Evolutionary conservation across 2,329 filamentous ascomycete genomes (phyloP), one percentile per base, ranked within the genome.

Genomic region (Cladosporium sp.): DNA sequence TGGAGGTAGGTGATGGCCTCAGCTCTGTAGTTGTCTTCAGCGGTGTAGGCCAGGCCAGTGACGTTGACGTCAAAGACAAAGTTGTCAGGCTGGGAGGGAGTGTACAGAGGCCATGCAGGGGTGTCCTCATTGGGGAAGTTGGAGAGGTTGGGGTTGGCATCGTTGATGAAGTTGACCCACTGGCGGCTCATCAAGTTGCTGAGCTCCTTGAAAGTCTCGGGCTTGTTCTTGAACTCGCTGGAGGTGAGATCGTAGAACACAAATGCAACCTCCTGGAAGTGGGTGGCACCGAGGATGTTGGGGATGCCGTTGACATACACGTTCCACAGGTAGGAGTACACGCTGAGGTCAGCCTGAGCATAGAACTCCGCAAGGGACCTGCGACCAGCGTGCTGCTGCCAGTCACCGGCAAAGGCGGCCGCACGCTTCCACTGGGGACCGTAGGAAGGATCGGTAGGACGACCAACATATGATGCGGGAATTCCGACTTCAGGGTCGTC

Each of bases 231-330:
- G 26, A 56, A 63, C 50, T 53, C 49, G 35, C 33, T 56, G 35
- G 61, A 55, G 21, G 50, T 31, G 10, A 44, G n/a, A n/a, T 63
- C 33, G 61, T 63, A 53, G 60, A 87, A 84, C 7, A 86, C 84
- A 67, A 85, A 85, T 0, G 80, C 78, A 0, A 86, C 81, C 72
- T 86, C 84, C 65, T 82, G 74, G 72, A 81, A 81, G 69, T 82
- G 81, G 40, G 73, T 73, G 2, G 61, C 61, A 16, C 61, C 61
- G 35, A 55, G 33, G 50, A 63, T 63, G 28, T 52, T 26, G n/a
- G 50, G 35, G 11, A 63, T 37, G 26, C 61, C 61, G 35, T 37
- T 44, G 23, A 63, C 61, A 35, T 63, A 63, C 8, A 63, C 61
- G 50, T 63, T 55, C 61, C 61, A 63, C n/a, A 37, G 26, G 61